Evolutionary conservation across 164 flowering plant genomes (phyloP).

Genomic region (Warburgia ugandensis): DNA sequence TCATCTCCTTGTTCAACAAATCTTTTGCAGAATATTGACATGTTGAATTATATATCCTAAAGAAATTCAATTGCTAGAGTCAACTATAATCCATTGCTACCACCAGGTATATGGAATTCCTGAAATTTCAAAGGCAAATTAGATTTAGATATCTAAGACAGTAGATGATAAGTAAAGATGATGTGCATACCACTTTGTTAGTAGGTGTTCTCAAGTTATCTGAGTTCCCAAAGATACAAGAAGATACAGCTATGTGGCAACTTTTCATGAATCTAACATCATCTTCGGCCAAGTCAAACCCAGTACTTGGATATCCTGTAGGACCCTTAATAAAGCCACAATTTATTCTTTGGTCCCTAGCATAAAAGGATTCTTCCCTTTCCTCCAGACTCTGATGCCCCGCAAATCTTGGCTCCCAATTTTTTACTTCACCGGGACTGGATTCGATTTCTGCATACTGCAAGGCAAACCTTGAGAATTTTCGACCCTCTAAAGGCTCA

Average conservation of each 20-base stretch:
- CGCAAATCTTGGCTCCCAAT: constrained; percentile 85
- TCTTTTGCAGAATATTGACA: too few species aligned
- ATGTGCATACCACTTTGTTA: constrained; percentile 54
- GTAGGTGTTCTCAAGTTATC: constrained; percentile 74
- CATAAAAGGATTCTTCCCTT: constrained; percentile 74
- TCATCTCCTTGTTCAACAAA: too few species aligned
- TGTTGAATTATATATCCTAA: too few species aligned
- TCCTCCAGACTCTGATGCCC: constrained; percentile 84
- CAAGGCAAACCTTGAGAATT: constrained; percentile 75
- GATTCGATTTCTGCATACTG: constrained; percentile 68
- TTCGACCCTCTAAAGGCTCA: constrained; percentile 74
- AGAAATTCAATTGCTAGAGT: too few species aligned
- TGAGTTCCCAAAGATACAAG: constrained; percentile 97
- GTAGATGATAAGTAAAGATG: too few species aligned
- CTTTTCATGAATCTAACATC: constrained; percentile 68
- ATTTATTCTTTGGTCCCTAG: constrained; percentile 72
- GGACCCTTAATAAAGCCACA: constrained; percentile 94
- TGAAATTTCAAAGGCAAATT: too few species aligned
- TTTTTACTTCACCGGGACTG: constrained; percentile 35
- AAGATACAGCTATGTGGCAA: constrained; percentile 91
- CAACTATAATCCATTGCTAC: too few species aligned
- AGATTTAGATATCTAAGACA: too few species aligned
- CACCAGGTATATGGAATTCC: too few species aligned
- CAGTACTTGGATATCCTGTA: constrained; percentile 66
- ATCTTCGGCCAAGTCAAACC: constrained; percentile 95